Evolutionary conservation across 2,329 filamentous ascomycete species (phyloP), one percentile per base, ranked within the genome.

Genomic region (Alternaria sp.): DNA sequence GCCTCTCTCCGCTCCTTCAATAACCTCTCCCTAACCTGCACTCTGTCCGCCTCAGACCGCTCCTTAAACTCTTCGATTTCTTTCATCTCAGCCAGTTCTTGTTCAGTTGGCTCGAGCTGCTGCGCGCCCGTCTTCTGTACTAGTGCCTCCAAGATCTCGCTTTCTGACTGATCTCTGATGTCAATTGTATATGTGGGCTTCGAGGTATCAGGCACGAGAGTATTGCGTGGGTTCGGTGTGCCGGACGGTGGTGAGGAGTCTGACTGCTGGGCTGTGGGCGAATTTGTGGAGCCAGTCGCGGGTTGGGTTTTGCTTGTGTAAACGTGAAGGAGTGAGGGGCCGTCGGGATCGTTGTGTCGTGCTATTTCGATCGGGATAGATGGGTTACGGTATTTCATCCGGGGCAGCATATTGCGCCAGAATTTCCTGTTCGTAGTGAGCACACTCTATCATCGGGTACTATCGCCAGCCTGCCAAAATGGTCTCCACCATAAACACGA

Each of bases 381-480:
- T 0, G 95, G 95, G 79, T 99, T 99, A 85, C 97, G 91, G 83
- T 90, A 99, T 85, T 99, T 97, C 68, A 99, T 85, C 59, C 92
- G 88, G 22, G 92, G 92, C 49, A 98, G 89, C 76, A 89, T 90
- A 62, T 89, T 84, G 66, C 87, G 88, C 92, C 93, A 97, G 86
- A 99, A 97, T 82, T 92, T 92, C 74, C 94, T 97, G 67, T 43
- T 30, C 10, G 3, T 44, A 18, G 48, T 59, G 22, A 60, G 54
- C 52, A n/a, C 41, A 34, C 3, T 6, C 32, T 25, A 27, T 20
- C 30, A 27, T n/a, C 27, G 12, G 11, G 11, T 30, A 57, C 18
- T 16, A n/a, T 34, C 18, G 11, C 32, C 30, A 49, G 25, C 25
- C 18, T 25, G 20, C 8, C n/a, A n/a, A 18, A 18, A 14, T 20